A percentile compares a stretch with the other conserved stretches of the same genome.
phyloP scores from a whole-genome alignment of 1,139 yeast genomes.

The Casaregolazyma suthepensis region DNA sequence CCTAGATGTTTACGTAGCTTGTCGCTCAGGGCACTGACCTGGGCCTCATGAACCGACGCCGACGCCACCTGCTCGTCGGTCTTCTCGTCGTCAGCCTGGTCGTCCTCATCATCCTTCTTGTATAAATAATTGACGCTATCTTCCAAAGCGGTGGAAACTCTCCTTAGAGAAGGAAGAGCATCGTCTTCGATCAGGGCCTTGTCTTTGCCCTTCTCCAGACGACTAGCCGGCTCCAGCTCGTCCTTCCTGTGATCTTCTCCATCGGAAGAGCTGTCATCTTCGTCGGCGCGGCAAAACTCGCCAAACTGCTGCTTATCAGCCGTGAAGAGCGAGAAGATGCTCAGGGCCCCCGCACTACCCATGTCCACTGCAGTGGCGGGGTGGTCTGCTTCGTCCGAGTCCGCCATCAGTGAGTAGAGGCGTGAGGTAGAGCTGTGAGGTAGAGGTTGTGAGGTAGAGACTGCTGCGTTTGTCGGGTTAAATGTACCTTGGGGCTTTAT shows the following conservation, averaged over 20 bases:
- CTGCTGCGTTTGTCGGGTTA: background rate
- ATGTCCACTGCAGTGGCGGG: slow-evolving; percentile 1
- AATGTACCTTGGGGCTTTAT: background rate
- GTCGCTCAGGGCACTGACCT: slow-evolving; percentile 24
- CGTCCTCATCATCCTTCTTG: slow-evolving; percentile 4
- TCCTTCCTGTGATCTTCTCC: slow-evolving; percentile 15
- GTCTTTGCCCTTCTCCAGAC: background rate
- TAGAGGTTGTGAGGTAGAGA: too few species aligned
- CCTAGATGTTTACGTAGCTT: slow-evolving; percentile 25
- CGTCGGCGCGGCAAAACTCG: slow-evolving; percentile 23
- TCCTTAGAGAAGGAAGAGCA: background rate
- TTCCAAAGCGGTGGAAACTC: slow-evolving; percentile 3
- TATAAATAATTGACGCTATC: slow-evolving; percentile 2
- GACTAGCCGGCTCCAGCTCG: background rate
- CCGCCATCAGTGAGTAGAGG: background rate
- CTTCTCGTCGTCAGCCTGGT: background rate
- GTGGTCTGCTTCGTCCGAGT: background rate
- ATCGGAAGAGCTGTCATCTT: slow-evolving; percentile 21
- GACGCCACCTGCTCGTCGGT: background rate
- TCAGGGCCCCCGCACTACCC: slow-evolving; percentile 6
- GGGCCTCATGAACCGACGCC: slow-evolving; percentile 11
- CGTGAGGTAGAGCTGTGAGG: too few species aligned
- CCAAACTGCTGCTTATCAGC: slow-evolving; percentile 22
- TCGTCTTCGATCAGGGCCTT: background rate
- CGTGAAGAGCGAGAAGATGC: slow-evolving; percentile 21